These are phyloP conservation scores for Panicum virgatum DNA, from an alignment of 202 grass and related monocot species.

Conservation along the genomic window DNA sequence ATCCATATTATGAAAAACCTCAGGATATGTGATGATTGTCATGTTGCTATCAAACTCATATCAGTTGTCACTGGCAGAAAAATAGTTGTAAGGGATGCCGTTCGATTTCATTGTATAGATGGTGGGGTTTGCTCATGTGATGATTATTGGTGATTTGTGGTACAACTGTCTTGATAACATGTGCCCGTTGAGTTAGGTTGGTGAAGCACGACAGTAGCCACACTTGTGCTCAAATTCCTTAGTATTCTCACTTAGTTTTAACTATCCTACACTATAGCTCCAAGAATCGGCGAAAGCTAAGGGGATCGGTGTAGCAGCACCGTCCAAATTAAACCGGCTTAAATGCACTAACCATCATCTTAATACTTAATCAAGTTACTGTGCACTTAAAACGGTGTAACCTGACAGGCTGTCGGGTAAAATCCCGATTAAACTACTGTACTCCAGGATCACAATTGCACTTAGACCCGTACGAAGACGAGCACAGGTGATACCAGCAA, in stretches of 20 bases:
- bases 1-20: conserved; percentile 79
- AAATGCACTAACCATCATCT: too few species aligned
- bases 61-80: conserved; percentile 54
- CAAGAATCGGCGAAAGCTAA: too few species aligned
- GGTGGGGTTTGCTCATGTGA: conserved; percentile 64
- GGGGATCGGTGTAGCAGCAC: too few species aligned
- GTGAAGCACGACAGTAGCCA: not conserved
- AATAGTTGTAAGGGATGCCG: conserved; percentile 72
- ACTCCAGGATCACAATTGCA: too few species aligned
- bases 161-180: not conserved
- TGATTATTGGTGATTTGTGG: conserved; percentile 54
- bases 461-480: too few species aligned
- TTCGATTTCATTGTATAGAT: conserved; percentile 74
- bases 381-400: too few species aligned
- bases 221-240: not conserved
- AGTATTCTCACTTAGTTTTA: not conserved
- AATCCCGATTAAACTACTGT: too few species aligned
- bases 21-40: conserved; percentile 82
- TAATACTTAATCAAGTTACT: too few species aligned
- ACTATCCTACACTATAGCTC: too few species aligned
- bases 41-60: conserved; percentile 71
- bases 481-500: too few species aligned
- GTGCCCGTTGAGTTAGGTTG: not conserved
- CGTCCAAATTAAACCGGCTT: too few species aligned
- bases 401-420: too few species aligned